Percentiles rank a stretch among this genome's conserved stretches.
These are phyloP conservation scores for Tylopilus sp. DNA, from an alignment of 1,284 basidiomycete species.

Conservation along the genomic window DNA sequence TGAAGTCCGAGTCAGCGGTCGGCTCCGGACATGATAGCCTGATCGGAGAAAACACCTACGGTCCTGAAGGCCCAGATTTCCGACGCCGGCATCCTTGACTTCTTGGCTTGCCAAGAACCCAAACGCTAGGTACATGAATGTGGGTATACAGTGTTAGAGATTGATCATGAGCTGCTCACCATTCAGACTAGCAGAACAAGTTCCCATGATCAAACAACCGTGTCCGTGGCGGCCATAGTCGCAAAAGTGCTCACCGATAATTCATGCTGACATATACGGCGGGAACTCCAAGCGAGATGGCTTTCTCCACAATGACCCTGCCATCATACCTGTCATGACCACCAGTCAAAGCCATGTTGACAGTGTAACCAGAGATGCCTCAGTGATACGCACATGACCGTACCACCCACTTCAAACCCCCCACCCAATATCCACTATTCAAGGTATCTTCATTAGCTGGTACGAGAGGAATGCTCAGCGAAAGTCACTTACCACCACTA, in stretches of 20 bases:
- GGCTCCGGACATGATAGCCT: too few species aligned
- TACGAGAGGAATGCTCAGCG: too few species aligned
- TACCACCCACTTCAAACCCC: constrained; percentile 47
- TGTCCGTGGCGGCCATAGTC: too few species aligned
- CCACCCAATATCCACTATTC: constrained; percentile 39
- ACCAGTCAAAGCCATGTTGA: too few species aligned
- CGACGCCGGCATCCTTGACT: constrained; percentile 59
- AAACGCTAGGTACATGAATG: constrained; percentile 40
- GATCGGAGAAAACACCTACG: constrained; percentile 47
- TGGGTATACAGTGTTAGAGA: neutral
- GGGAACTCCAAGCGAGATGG: too few species aligned
- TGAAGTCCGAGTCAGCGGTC: too few species aligned
- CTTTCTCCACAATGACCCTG: too few species aligned
- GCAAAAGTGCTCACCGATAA: too few species aligned
- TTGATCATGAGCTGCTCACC: constrained; percentile 29
- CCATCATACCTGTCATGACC: too few species aligned
- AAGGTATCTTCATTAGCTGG: too few species aligned
- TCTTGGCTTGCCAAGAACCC: constrained; percentile 65
- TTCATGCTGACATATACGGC: too few species aligned
- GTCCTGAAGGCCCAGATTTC: constrained; percentile 66
- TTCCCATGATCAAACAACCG: neutral
- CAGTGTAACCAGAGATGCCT: neutral
- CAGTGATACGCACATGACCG: constrained; percentile 24
- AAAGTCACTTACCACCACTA: constrained; percentile 49
- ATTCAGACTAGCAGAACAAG: constrained; percentile 15